These are phyloP conservation scores for Rhamnella rubrinervis DNA, from an alignment of 331 rosid species.

Conservation along the genomic window DNA sequence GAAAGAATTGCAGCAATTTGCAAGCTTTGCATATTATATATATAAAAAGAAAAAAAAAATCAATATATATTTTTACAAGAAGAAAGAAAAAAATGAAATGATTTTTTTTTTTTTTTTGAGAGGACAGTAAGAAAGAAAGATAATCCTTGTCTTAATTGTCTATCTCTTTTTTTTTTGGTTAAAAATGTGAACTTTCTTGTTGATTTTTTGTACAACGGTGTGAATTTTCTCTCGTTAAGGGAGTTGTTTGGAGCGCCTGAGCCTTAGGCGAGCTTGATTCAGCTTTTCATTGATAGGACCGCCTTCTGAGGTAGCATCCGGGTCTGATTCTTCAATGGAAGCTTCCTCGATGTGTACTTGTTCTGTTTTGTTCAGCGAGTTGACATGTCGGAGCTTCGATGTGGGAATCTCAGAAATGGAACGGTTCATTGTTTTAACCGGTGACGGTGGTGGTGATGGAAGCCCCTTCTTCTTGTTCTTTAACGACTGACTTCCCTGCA, in stretches of 20 bases:
- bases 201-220: slow-evolving; percentile 25
- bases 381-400: slow-evolving; percentile 6
- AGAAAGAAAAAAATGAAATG: slow-evolving; percentile 4
- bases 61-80: not conserved
- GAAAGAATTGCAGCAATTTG: too few relatives aligned
- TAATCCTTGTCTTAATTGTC: not conserved
- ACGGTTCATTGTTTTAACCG: slow-evolving; percentile 18
- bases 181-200: slow-evolving; percentile 6
- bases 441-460: slow-evolving; percentile 42
- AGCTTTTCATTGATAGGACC: slow-evolving; percentile 12
- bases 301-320: not conserved
- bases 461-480: slow-evolving; percentile 42
- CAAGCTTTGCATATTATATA: too few relatives aligned
- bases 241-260: slow-evolving; percentile 44
- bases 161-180: not conserved
- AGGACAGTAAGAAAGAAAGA: not conserved
- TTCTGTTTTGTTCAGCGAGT: slow-evolving; percentile 20
- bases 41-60: not conserved
- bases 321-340: slow-evolving; percentile 2
- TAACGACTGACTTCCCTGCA: slow-evolving; percentile 3
- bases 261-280: slow-evolving; percentile 43
- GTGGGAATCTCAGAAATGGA: slow-evolving; percentile 21
- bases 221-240: not conserved
- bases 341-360: slow-evolving; percentile 13
- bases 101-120: slow-evolving; percentile 3